These are phyloP conservation scores for Colletotrichum sublineola DNA, from an alignment of 2,329 filamentous ascomycete species.

Conservation along the genomic window DNA sequence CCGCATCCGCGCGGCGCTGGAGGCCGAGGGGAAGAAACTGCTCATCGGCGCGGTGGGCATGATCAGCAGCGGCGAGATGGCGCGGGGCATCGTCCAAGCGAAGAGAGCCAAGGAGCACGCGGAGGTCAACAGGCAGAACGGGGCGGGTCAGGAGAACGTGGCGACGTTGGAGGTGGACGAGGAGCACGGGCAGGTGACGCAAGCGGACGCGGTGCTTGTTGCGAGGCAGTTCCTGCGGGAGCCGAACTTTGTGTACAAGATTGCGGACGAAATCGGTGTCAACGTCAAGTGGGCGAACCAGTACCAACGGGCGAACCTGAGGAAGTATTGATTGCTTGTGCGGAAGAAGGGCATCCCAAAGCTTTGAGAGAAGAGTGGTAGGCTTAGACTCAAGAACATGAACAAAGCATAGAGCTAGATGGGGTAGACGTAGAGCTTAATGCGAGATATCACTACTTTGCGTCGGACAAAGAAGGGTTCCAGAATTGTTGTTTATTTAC, in stretches of 20 bases:
- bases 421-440: background rate
- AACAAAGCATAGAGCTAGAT: background rate
- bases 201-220: slow-evolving; percentile 79
- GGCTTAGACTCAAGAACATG: background rate
- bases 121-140: slow-evolving; percentile 50
- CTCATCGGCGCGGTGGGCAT: slow-evolving; percentile 81
- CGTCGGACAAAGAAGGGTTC: background rate
- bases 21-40: slow-evolving; percentile 62
- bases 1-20: slow-evolving; percentile 76
- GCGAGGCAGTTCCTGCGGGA: slow-evolving; percentile 86
- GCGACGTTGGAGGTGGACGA: slow-evolving; percentile 55
- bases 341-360: slow-evolving; percentile 8
- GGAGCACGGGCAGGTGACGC: slow-evolving; percentile 55
- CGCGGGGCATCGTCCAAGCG: slow-evolving; percentile 68
- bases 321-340: slow-evolving; percentile 42
- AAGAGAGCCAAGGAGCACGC: slow-evolving; percentile 53
- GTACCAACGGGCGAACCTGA: slow-evolving; percentile 58
- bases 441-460: background rate
- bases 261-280: slow-evolving; percentile 79
- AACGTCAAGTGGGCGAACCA: slow-evolving; percentile 80
- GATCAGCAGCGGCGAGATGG: slow-evolving; percentile 78
- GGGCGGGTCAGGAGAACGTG: slow-evolving; percentile 11
- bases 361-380: slow-evolving; percentile 2
- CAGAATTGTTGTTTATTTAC: background rate
- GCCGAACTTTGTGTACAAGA: slow-evolving; percentile 80